Evolutionary conservation across 108 stramenopile genomes (phyloP), one percentile per base, ranked within the genome.

Genomic region (Skeletonema marinoi): DNA sequence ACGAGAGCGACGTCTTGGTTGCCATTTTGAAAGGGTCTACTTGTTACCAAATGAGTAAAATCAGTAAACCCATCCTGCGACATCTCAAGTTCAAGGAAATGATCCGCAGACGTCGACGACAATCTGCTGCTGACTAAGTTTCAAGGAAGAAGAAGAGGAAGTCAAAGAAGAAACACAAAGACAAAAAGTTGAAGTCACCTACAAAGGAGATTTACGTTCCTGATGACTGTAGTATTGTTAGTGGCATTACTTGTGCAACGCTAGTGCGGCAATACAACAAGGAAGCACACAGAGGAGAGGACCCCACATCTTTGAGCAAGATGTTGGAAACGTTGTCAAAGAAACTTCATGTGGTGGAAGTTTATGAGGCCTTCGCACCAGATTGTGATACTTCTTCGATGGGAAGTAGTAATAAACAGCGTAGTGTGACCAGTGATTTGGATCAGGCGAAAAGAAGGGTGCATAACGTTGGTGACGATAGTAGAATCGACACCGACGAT

Each of bases 11-110:
- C 51, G 46, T 82, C 7, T 59, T 82, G 51, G 75, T 82, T 48
- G 81, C 75, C 0, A 82, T 82, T 66, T n/a, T 82, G 71, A 48
- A 68, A 19, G 81, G 74, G 25, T 64, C 42, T 25, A 59, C 71
- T 4, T 75, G 81, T 6, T 68, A 68, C n/a, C 70, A 82, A 65
- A 82, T 77, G 81, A 66, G 70, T 25, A 73, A 77, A 59, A 82
- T 77, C 6, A 73, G 75, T 66, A 77, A 82, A 58, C 81, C 81
- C 14, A 82, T 82, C 29, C 68, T 82, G 38, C 71, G 71, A 32
- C 77, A 82, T 68, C 19, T 41, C 7, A 82, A 82, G 58, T 82
- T 82, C 63, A 38, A 66, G 29, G 75, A 82, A 38, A 82, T 82
- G 75, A 73, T 82, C 42, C 75, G 66, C 32, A 63, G 75, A 25